Percentiles rank a stretch among this genome's conserved stretches.
Conservation (phyloP, 176 grass and related monocot species). For the Bolboschoenus planiculmis region DNA sequence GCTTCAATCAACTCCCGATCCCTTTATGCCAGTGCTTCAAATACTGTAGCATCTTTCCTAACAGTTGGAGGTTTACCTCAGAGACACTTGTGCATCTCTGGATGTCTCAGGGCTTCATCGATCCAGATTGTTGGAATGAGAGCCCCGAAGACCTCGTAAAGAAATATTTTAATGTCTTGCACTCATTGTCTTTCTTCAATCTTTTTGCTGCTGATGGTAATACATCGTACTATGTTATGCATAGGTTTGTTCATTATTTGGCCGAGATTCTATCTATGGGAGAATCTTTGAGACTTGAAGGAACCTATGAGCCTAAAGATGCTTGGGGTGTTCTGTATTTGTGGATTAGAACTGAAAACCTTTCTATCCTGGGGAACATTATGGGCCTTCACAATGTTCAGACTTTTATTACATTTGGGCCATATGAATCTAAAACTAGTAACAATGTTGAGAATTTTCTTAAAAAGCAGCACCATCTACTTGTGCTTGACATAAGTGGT, state of each 20-base stretch:
- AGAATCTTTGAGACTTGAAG: neutral
- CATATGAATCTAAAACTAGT: neutral
- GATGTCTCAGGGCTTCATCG: slow-evolving; percentile 5
- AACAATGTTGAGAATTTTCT: neutral
- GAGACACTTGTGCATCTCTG: slow-evolving; percentile 10
- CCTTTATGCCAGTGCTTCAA: neutral
- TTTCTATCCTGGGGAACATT: neutral
- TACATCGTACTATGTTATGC: slow-evolving; percentile 19
- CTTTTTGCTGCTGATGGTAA: neutral
- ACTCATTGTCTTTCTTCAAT: neutral
- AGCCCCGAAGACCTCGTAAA: neutral
- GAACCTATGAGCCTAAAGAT: neutral
- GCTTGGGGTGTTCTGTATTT: neutral
- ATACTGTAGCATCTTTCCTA: slow-evolving; percentile 14
- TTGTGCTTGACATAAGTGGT: slow-evolving; percentile 1
- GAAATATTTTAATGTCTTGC: slow-evolving; percentile 3
- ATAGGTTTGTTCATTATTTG: slow-evolving; percentile 23
- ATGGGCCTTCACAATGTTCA: neutral
- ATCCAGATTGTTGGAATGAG: neutral
- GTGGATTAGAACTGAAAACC: neutral
- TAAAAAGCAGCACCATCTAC: neutral
- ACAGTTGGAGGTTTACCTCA: neutral
- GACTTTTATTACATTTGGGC: neutral
- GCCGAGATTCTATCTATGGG: slow-evolving; percentile 2
- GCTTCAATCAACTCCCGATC: neutral